Percentiles rank a stretch among this genome's conserved stretches.
Conservation (phyloP, 1,139 yeast genomes). For the Taiozyma onychis region DNA sequence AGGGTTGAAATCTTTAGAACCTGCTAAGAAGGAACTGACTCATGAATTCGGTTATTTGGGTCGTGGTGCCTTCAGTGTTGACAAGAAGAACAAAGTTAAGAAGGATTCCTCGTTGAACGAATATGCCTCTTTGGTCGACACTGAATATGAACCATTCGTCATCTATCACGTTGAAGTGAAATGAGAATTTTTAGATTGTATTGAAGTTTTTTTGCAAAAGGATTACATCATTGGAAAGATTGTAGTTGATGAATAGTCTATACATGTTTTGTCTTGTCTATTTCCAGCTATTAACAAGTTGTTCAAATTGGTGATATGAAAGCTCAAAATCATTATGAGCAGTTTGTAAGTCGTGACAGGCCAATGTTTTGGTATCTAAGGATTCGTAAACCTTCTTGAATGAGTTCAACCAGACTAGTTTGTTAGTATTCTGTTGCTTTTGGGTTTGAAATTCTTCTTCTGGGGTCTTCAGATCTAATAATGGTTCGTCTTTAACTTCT, state of each 20-base stretch:
- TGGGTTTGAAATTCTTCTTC: not conserved
- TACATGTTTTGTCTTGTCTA: not conserved
- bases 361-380: not conserved
- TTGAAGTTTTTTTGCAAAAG: not conserved
- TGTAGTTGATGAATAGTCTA: not conserved
- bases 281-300: not conserved
- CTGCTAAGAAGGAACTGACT: slow-evolving; percentile 63
- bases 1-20: slow-evolving; percentile 36
- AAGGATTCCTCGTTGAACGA: slow-evolving; percentile 66
- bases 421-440: not conserved
- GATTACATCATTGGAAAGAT: not conserved
- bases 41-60: slow-evolving; percentile 83
- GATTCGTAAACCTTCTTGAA: not conserved
- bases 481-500: not conserved
- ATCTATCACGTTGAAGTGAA: slow-evolving; percentile 51
- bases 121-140: slow-evolving; percentile 86
- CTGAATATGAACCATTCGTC: slow-evolving; percentile 95
- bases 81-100: slow-evolving; percentile 58
- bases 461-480: not conserved
- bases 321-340: slow-evolving; percentile 1
- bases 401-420: not conserved
- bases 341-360: not conserved
- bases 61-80: slow-evolving; percentile 73
- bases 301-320: not conserved
- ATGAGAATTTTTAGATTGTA: slow-evolving; percentile 7